Evolutionary conservation across 2,329 filamentous ascomycete genomes (phyloP).

Genomic region (Xylariaceae sp.): DNA sequence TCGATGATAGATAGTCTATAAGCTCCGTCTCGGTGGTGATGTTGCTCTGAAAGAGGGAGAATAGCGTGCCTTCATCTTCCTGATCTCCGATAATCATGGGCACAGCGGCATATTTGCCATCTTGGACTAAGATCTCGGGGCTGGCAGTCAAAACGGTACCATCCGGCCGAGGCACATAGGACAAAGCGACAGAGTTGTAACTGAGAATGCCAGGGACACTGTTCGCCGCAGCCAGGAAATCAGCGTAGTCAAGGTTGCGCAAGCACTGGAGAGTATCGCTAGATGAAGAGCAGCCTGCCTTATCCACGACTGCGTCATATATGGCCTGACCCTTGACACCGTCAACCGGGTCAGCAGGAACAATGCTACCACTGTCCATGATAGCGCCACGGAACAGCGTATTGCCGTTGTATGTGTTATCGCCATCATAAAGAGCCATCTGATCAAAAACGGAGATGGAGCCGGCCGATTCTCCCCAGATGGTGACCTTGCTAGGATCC

Average conservation of each 20-base stretch:
- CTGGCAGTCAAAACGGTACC: constrained; percentile 58
- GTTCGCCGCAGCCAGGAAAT: constrained; percentile 62
- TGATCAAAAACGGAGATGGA: constrained; percentile 73
- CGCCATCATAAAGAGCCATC: constrained; percentile 68
- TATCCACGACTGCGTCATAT: constrained; percentile 59
- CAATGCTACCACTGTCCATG: constrained; percentile 68
- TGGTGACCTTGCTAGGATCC: constrained; percentile 72
- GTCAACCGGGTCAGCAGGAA: constrained; percentile 62
- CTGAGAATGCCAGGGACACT: constrained; percentile 65
- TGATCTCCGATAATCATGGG: constrained; percentile 69
- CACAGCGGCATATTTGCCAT: constrained; percentile 54
- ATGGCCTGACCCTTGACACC: constrained; percentile 60
- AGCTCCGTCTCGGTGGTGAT: constrained; percentile 58
- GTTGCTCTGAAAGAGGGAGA: constrained; percentile 66
- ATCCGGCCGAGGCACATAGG: constrained; percentile 72
- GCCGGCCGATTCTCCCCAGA: constrained; percentile 72
- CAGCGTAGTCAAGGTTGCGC: constrained; percentile 54
- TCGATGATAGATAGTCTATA: constrained; percentile 56
- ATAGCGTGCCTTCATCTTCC: constrained; percentile 77
- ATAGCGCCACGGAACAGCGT: constrained; percentile 72
- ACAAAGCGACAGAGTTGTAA: constrained; percentile 65
- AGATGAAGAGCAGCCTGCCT: constrained; percentile 57
- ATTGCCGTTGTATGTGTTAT: constrained; percentile 71
- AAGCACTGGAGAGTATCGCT: constrained; percentile 63
- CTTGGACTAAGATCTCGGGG: constrained; percentile 53